Percentiles rank a stretch among this genome's conserved stretches.
Evolutionary conservation across 2,329 filamentous ascomycete genomes (phyloP).

Genomic region (Dactylellina drechsleri): DNA sequence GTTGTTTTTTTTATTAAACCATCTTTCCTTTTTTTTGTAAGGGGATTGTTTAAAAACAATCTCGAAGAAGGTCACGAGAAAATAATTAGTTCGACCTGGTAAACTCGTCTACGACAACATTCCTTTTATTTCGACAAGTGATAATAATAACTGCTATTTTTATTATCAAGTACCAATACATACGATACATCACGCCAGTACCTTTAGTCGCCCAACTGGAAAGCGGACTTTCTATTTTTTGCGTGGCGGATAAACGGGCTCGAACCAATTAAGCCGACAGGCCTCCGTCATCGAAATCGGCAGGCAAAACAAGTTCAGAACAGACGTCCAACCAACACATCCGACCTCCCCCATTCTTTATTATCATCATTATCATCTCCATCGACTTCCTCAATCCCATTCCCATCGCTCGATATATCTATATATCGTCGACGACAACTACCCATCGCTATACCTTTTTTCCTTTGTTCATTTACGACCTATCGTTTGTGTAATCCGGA

Average conservation of each 20-base stretch:
- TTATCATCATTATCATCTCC: constrained; percentile 16
- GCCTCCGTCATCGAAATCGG: constrained; percentile 36
- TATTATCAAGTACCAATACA: too few species aligned
- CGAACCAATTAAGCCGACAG: constrained; percentile 22
- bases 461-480: neutral
- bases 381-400: neutral
- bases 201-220: constrained; percentile 15
- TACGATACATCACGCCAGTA: too few species aligned
- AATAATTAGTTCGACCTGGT: neutral
- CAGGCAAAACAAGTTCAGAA: constrained; percentile 10
- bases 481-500: constrained; percentile 13
- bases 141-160: too few species aligned
- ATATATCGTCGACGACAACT: neutral
- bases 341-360: constrained; percentile 25
- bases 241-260: constrained; percentile 51
- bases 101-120: neutral
- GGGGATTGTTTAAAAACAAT: too few species aligned
- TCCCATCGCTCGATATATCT: neutral
- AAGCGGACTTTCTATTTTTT: constrained; percentile 41
- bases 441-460: neutral
- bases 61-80: too few species aligned
- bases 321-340: constrained; percentile 31
- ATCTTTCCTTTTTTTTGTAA: neutral
- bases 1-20: constrained; percentile 1
- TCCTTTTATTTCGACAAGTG: neutral